Conservation (phyloP, 768 basidiomycete species). For the Leucocoprinus sp. region DNA sequence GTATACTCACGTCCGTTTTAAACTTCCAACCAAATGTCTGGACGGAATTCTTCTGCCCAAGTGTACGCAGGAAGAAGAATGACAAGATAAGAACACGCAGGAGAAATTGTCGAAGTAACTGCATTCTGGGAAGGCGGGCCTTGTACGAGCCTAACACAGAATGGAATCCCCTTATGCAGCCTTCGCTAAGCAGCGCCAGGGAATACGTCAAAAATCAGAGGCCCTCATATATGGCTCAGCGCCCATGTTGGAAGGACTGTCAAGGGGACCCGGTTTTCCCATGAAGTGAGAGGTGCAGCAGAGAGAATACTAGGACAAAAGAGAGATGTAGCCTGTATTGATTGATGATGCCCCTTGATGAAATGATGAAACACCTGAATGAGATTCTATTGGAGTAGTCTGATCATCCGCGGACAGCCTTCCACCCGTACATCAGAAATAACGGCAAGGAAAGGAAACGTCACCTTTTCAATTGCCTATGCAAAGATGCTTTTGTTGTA, state of each 20-base stretch:
- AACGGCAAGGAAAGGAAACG: no score
- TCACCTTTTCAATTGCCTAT: no score
- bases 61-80: slow-evolving; percentile 1
- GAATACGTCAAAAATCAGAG: slow-evolving; percentile 6
- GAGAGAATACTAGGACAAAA: not conserved
- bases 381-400: no score
- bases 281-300: no score
- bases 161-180: slow-evolving; percentile 2
- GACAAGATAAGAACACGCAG: not conserved
- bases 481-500: no score
- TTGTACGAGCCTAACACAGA: slow-evolving; percentile 7
- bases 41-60: slow-evolving; percentile 12
- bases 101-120: not conserved
- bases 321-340: no score
- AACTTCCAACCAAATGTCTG: slow-evolving; percentile 26
- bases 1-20: not conserved
- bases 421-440: no score
- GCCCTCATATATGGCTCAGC: not conserved
- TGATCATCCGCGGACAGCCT: no score
- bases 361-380: no score
- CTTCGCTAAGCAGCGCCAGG: slow-evolving; percentile 4
- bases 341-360: no score
- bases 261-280: no score
- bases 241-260: not conserved
- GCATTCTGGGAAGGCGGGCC: not conserved